phyloP scores from a whole-genome alignment of 805 yeast genomes.

The Brettanomyces bruxellensis region DNA sequence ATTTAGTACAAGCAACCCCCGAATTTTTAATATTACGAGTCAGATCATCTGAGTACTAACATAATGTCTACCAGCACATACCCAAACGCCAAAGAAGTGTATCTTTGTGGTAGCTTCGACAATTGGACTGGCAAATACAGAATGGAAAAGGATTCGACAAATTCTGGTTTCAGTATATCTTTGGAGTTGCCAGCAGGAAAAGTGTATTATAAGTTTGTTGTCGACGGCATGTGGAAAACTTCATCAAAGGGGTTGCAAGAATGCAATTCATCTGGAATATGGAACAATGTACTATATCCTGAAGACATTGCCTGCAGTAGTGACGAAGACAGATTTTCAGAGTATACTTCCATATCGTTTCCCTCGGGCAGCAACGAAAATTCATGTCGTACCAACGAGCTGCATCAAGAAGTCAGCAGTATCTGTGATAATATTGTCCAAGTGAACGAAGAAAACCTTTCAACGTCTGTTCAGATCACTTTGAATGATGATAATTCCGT shows the following conservation, averaged over 20 bases:
- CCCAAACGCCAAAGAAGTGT: conserved; percentile 28
- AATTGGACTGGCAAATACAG: conserved; percentile 30
- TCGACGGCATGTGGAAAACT: conserved; percentile 48
- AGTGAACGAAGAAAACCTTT: conserved; percentile 13
- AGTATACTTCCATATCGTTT: conserved; percentile 24
- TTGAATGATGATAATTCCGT: conserved; percentile 16
- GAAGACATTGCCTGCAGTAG: conserved; percentile 16
- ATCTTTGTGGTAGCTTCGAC: conserved; percentile 53
- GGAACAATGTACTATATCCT: conserved; percentile 40
- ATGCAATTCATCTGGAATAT: conserved; percentile 35
- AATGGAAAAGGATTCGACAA: not conserved
- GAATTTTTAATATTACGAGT: no score
- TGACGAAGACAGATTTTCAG: conserved; percentile 20
- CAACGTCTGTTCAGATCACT: conserved; percentile 21
- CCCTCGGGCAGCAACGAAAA: conserved; percentile 9
- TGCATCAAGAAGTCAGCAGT: not conserved
- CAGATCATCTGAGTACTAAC: no score
- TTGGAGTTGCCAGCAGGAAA: conserved; percentile 23
- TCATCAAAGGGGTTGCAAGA: conserved; percentile 30
- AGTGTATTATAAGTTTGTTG: conserved; percentile 46
- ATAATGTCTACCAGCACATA: conserved; percentile 20
- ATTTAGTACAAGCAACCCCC: not conserved
- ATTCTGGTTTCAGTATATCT: not conserved
- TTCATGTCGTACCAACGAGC: not conserved
- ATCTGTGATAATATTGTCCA: conserved; percentile 3